Base-by-base conservation (phyloP, 441 rosid genomes). In the Oxalis stricta region DNA sequence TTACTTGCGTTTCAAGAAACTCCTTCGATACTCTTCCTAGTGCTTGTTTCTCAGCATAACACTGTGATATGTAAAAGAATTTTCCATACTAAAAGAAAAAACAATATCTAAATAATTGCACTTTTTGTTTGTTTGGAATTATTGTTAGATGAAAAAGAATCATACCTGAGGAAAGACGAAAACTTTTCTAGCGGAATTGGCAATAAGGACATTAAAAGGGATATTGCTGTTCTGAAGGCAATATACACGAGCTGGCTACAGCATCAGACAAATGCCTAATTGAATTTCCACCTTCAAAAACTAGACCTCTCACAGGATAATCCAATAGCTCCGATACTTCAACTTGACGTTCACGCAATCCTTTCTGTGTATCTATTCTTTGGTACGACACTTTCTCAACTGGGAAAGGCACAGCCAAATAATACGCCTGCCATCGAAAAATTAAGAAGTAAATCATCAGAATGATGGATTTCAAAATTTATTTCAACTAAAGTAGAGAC, bases 11-110 rank as follows among this genome's bases (percentile, higher is more conserved):
- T 37, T 86, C 96, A 38, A 81, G 62, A 42, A 91, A 72, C 69
- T 81, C 91, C 0, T 72, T 18, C 57, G 80, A 78, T 52, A 91
- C 93, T 63, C 83, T 95, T 40, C 99, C 99, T n/a, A 83, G 80
- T 31, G 95, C 99, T 75, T 81, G 99, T 44, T 81, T 91, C 85
- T 85, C 99, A 6, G 99, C 96, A 64, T 86, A 91, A 56, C 99
- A 81, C 96, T 91, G 77, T 38, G n/a, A n/a, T n/a, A n/a, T n/a
- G n/a, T n/a, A n/a, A n/a, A n/a, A n/a, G n/a, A n/a, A n/a, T n/a
- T n/a, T n/a, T n/a, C n/a, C n/a, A n/a, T n/a, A n/a, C n/a, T n/a
- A n/a, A n/a, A n/a, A n/a, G n/a, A n/a, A n/a, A n/a, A n/a, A n/a
- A n/a, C n/a, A n/a, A n/a, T n/a, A n/a, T n/a, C n/a, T n/a, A n/a